phyloP scores from a whole-genome alignment of 192 early-diverging fungal genomes.

The Coemansia sp. region DNA sequence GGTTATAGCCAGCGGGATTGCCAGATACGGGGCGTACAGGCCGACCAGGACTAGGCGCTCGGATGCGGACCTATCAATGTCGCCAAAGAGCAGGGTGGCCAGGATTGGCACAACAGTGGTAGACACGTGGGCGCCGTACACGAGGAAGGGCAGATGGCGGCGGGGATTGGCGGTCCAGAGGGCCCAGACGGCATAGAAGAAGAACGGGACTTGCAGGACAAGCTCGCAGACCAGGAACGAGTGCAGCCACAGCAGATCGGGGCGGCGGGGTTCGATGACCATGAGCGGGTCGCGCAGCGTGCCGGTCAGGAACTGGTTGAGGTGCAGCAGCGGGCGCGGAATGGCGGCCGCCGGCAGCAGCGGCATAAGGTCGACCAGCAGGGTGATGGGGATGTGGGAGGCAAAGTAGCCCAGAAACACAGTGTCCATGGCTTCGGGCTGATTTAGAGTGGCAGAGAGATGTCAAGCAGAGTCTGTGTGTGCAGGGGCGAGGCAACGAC shows the following conservation, averaged over 20 bases:
- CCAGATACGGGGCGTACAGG: conserved; percentile 65
- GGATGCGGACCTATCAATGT: conserved; percentile 34
- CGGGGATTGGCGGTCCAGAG: conserved; percentile 42
- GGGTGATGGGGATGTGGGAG: conserved; percentile 65
- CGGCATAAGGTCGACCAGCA: conserved; percentile 54
- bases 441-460: no score
- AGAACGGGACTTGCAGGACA: conserved; percentile 63
- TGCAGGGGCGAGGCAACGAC: no score
- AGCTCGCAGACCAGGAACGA: conserved; percentile 58
- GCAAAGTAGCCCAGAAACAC: conserved; percentile 62
- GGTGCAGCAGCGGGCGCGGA: conserved; percentile 22
- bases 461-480: no score
- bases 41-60: conserved; percentile 42
- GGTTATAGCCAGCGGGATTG: conserved; percentile 58
- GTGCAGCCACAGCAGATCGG: conserved; percentile 57
- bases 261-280: conserved; percentile 20
- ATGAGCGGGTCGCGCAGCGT: conserved; percentile 62
- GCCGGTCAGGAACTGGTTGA: conserved; percentile 47
- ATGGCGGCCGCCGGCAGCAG: conserved; percentile 44
- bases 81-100: conserved; percentile 48
- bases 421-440: no score
- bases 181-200: conserved; percentile 55
- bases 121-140: conserved; percentile 68
- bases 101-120: conserved; percentile 63
- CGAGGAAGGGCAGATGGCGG: conserved; percentile 46